These are phyloP conservation scores for Aurantiochytrium sp. DNA, from an alignment of 108 stramenopile species.

Conservation along the genomic window DNA sequence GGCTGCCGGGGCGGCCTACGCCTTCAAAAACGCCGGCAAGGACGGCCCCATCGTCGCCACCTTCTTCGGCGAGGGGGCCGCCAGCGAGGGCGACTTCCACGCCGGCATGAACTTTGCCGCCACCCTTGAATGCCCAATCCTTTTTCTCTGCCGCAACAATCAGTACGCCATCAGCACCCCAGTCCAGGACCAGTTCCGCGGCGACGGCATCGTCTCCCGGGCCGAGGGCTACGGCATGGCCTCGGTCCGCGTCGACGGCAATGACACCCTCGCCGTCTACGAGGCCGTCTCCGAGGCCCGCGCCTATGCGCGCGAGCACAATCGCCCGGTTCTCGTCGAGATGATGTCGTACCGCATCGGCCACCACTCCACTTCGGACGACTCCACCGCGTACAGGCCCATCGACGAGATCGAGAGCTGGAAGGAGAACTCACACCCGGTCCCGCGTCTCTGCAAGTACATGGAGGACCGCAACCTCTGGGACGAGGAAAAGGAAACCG, in stretches of 20 bases:
- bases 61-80: constrained; percentile 95
- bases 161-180: constrained; percentile 96
- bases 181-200: constrained; percentile 83
- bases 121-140: constrained; percentile 76
- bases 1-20: constrained; percentile 84
- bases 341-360: constrained; percentile 95
- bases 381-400: constrained; percentile 79
- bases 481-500: constrained; percentile 55
- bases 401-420: constrained; percentile 71
- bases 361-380: constrained; percentile 95
- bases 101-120: constrained; percentile 91
- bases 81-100: constrained; percentile 91
- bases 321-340: constrained; percentile 85
- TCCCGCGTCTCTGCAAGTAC: constrained; percentile 69
- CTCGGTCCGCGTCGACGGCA: constrained; percentile 94
- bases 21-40: constrained; percentile 65
- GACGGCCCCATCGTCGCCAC: constrained; percentile 61
- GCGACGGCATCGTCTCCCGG: constrained; percentile 88
- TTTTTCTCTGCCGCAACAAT: constrained; percentile 96
- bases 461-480: constrained; percentile 68
- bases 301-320: constrained; percentile 39
- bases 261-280: constrained; percentile 87
- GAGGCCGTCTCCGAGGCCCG: constrained; percentile 77
- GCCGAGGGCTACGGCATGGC: constrained; percentile 92
- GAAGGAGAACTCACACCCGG: constrained; percentile 65